Percentiles rank a stretch among this genome's conserved stretches.
These are phyloP conservation scores for Hevea brasiliensis DNA, from an alignment of 345 rosid genomes.

Conservation along the genomic window DNA sequence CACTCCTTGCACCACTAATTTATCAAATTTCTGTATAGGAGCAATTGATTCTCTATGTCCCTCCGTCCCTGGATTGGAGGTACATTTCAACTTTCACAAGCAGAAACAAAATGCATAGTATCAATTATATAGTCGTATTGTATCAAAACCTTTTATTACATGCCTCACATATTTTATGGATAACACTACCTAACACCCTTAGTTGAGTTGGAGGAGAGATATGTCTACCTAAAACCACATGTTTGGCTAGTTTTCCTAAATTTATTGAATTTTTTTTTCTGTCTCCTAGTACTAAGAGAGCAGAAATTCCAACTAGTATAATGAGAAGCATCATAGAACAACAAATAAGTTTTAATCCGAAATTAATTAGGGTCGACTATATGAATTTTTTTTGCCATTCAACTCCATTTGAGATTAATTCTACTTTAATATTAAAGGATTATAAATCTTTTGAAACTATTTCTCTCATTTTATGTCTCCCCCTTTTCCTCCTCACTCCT, in stretches of 20 bases:
- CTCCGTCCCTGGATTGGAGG: neutral
- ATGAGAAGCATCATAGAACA: neutral
- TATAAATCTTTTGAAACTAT: too few relatives aligned
- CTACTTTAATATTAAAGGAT: too few relatives aligned
- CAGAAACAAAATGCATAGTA: neutral
- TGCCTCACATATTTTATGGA: neutral
- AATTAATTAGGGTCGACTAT: too few relatives aligned
- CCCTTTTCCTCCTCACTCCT: too few relatives aligned
- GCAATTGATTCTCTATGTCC: too few relatives aligned
- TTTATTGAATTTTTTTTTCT: neutral
- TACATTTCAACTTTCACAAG: neutral
- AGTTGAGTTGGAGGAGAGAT: neutral
- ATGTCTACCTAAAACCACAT: neutral
- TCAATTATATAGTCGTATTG: neutral
- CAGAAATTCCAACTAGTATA: neutral
- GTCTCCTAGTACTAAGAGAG: neutral
- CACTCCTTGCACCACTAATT: too few relatives aligned
- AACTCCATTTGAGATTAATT: too few relatives aligned
- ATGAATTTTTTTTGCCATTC: too few relatives aligned
- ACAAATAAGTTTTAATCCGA: too few relatives aligned
- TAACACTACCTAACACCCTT: neutral
- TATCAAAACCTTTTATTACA: neutral
- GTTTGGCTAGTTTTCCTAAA: neutral
- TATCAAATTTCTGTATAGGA: too few relatives aligned
- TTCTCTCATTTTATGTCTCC: too few relatives aligned